Conservation (phyloP, 768 basidiomycete genomes). For the Tylopilus intermedius region DNA sequence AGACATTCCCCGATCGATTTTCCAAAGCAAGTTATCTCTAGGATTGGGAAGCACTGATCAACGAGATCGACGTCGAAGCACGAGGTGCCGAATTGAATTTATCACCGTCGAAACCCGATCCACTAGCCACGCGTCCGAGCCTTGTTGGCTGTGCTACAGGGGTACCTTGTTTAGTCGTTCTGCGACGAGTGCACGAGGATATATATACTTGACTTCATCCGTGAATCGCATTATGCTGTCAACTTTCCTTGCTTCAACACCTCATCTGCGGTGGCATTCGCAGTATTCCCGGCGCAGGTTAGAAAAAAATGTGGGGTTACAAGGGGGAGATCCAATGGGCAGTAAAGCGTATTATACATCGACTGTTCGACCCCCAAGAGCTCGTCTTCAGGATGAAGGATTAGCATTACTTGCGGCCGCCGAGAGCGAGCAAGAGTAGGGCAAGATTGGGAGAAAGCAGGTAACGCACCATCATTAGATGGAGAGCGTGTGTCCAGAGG, state of each 20-base stretch:
- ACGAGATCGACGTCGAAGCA: conserved; percentile 24
- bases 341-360: background rate
- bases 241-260: conserved; percentile 10
- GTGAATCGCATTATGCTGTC: conserved; percentile 2
- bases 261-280: conserved; percentile 1
- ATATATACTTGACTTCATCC: conserved; percentile 13
- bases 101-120: conserved; percentile 16
- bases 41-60: conserved; percentile 16
- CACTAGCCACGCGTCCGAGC: conserved; percentile 19
- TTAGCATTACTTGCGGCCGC: too few species aligned
- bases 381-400: too few species aligned
- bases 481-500: too few species aligned
- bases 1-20: conserved; percentile 11
- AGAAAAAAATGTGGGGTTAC: too few species aligned
- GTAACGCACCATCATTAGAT: too few species aligned
- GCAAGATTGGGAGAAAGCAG: too few species aligned
- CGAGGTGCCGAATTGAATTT: conserved; percentile 7
- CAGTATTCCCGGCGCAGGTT: background rate
- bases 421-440: too few species aligned
- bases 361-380: background rate
- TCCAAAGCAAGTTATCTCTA: conserved; percentile 19
- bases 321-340: background rate
- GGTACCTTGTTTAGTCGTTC: conserved; percentile 18
- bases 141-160: conserved; percentile 19
- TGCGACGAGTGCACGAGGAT: conserved; percentile 3